phyloP scores from a whole-genome alignment of 2,329 filamentous ascomycete genomes.

The Trichoderma simmonsii region DNA sequence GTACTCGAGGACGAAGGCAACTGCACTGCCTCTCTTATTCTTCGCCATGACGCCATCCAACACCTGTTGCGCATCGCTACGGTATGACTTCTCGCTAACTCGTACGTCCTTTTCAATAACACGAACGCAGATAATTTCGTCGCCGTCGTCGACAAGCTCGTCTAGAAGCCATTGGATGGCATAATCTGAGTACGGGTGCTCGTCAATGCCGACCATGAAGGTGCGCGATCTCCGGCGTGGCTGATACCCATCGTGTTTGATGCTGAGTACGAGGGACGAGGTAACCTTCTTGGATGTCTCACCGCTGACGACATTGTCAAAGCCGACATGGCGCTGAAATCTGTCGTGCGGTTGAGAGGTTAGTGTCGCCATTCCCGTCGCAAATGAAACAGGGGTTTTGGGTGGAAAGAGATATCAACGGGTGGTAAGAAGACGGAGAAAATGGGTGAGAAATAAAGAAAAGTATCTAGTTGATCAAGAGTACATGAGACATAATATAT shows the following conservation, averaged over 20 bases:
- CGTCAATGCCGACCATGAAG: slow-evolving; percentile 87
- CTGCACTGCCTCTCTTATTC: slow-evolving; percentile 75
- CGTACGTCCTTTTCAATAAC: slow-evolving; percentile 82
- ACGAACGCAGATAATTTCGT: slow-evolving; percentile 86
- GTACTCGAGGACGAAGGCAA: slow-evolving; percentile 82
- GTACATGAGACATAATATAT: not conserved
- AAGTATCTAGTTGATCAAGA: not conserved
- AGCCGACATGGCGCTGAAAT: slow-evolving; percentile 58
- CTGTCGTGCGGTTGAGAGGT: slow-evolving; percentile 44
- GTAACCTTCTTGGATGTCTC: slow-evolving; percentile 56
- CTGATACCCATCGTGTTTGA: slow-evolving; percentile 83
- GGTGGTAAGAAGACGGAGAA: not conserved
- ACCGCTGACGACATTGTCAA: slow-evolving; percentile 57
- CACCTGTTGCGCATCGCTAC: slow-evolving; percentile 69
- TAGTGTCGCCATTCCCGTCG: slow-evolving; percentile 41
- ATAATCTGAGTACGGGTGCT: slow-evolving; percentile 88
- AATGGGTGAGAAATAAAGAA: not conserved
- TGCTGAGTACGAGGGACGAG: slow-evolving; percentile 74
- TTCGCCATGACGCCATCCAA: slow-evolving; percentile 75
- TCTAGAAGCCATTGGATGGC: slow-evolving; percentile 90
- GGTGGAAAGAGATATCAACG: not conserved
- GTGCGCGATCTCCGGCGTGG: slow-evolving; percentile 77
- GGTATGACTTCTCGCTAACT: slow-evolving; percentile 67
- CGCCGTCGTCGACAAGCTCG: slow-evolving; percentile 87
- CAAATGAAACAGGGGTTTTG: not conserved